phyloP scores from a whole-genome alignment of 2,329 filamentous ascomycete genomes.

The Xylariaceae sp. region DNA sequence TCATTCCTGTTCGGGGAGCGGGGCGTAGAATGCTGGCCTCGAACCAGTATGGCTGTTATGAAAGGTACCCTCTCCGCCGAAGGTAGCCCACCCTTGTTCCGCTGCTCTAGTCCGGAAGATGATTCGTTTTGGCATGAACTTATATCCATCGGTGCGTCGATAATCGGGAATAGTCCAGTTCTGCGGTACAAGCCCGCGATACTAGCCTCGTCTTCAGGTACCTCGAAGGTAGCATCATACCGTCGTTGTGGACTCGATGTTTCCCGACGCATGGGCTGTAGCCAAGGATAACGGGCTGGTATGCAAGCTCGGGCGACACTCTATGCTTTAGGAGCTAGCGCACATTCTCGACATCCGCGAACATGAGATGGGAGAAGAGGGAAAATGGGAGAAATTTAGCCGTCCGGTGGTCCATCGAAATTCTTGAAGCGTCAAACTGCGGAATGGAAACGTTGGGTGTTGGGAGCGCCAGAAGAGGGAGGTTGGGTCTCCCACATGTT shows the following conservation, averaged over 20 bases:
- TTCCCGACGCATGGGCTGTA: conserved; percentile 3
- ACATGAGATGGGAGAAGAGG: neutral
- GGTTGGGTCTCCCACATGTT: too few relatives aligned
- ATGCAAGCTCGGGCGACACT: conserved; percentile 3
- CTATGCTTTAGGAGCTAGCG: neutral
- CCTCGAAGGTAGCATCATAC: neutral
- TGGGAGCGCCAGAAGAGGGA: too few relatives aligned
- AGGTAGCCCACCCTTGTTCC: conserved; percentile 25
- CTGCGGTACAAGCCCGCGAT: conserved; percentile 7
- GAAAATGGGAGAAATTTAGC: conserved; percentile 5
- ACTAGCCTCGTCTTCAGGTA: neutral
- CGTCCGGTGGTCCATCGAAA: too few relatives aligned
- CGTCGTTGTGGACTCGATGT: neutral
- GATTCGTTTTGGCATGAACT: conserved; percentile 10
- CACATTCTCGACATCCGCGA: neutral
- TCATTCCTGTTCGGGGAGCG: neutral
- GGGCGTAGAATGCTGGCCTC: conserved; percentile 26
- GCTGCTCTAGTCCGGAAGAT: conserved; percentile 25
- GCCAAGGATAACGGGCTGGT: neutral
- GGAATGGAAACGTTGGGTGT: too few relatives aligned
- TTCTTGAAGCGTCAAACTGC: too few relatives aligned
- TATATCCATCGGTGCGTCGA: neutral
- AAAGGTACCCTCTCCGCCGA: conserved; percentile 22
- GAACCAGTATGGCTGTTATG: conserved; percentile 28
- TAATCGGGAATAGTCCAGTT: too few relatives aligned